These are phyloP conservation scores for Rhynchosporium graminicola DNA, from an alignment of 2,329 filamentous ascomycete species.

Conservation along the genomic window DNA sequence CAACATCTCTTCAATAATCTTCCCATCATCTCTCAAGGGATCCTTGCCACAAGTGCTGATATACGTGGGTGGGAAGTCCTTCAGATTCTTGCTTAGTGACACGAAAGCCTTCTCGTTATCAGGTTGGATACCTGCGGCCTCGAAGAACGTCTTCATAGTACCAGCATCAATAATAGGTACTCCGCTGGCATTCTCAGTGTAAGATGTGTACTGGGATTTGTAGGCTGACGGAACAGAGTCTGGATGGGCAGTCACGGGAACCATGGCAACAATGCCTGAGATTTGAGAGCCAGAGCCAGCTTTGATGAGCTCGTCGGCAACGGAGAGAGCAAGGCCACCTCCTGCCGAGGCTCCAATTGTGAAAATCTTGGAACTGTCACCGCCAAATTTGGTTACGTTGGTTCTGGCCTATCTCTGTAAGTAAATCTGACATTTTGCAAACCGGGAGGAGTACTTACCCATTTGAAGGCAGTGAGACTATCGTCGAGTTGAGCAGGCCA, in stretches of 20 bases:
- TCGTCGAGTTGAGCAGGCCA: slow-evolving; percentile 40
- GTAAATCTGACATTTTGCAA: not conserved
- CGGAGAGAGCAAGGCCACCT: slow-evolving; percentile 29
- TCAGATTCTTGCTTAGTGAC: slow-evolving; percentile 24
- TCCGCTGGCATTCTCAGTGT: slow-evolving; percentile 25
- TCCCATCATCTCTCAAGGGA: slow-evolving; percentile 39
- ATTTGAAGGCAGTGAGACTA: slow-evolving; percentile 28
- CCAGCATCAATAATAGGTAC: slow-evolving; percentile 30
- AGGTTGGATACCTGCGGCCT: slow-evolving; percentile 17
- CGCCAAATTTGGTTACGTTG: slow-evolving; percentile 23
- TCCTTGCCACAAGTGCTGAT: slow-evolving; percentile 35
- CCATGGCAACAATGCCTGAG: slow-evolving; percentile 32
- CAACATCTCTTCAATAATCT: slow-evolving; percentile 37
- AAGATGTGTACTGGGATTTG: slow-evolving; percentile 27
- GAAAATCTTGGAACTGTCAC: slow-evolving; percentile 25
- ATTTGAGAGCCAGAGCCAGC: slow-evolving; percentile 20
- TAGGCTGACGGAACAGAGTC: slow-evolving; percentile 27
- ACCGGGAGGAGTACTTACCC: slow-evolving; percentile 23
- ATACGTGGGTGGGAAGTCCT: slow-evolving; percentile 31
- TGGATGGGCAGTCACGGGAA: slow-evolving; percentile 32
- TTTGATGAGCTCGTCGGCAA: slow-evolving; percentile 32
- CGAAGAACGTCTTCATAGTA: slow-evolving; percentile 31
- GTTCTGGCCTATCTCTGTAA: slow-evolving; percentile 25
- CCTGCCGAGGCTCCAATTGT: slow-evolving; percentile 34
- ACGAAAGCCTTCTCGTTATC: slow-evolving; percentile 27